Conservation (phyloP, 805 yeast genomes). For the Candida pseudofarinosa region DNA sequence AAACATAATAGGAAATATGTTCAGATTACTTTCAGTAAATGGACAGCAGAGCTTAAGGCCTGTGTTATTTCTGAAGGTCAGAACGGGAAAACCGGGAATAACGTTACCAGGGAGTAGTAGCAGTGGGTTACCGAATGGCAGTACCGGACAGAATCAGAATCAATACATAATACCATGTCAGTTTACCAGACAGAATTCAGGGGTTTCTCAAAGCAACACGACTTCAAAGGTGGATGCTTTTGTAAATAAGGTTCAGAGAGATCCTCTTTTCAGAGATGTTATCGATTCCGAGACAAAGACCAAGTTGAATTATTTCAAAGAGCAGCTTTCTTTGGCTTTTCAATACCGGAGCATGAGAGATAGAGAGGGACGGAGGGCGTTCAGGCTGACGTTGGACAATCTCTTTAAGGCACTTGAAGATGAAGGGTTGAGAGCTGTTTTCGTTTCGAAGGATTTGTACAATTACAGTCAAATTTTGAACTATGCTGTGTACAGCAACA, state of each 20-base stretch:
- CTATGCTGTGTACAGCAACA: constrained; percentile 23
- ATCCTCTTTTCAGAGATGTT: constrained; percentile 20
- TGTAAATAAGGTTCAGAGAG: constrained; percentile 17
- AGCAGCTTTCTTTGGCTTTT: constrained; percentile 20
- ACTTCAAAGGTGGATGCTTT: constrained; percentile 14
- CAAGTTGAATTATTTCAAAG: constrained; percentile 26
- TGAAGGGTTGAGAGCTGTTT: constrained; percentile 14
- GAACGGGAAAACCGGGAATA: constrained; percentile 19
- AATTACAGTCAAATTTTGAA: constrained; percentile 19
- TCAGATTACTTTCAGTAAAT: constrained; percentile 35
- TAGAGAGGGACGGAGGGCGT: constrained; percentile 14
- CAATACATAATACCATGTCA: constrained; percentile 8
- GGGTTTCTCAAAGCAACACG: constrained; percentile 4
- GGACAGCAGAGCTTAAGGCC: constrained; percentile 35
- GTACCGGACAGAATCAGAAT: background rate
- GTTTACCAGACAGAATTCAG: constrained; percentile 19
- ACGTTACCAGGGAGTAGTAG: constrained; percentile 4
- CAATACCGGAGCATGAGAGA: constrained; percentile 12
- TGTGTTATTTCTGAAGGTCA: constrained; percentile 33
- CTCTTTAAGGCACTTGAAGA: constrained; percentile 18
- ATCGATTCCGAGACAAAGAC: constrained; percentile 15
- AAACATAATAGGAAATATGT: too few relatives aligned
- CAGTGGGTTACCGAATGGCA: constrained; percentile 2
- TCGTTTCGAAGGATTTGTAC: constrained; percentile 19
- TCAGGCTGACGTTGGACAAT: constrained; percentile 13